Evolutionary conservation across 306 rosid species (phyloP), one percentile per base, ranked within the genome.

Genomic region (Arachis stenosperma): DNA sequence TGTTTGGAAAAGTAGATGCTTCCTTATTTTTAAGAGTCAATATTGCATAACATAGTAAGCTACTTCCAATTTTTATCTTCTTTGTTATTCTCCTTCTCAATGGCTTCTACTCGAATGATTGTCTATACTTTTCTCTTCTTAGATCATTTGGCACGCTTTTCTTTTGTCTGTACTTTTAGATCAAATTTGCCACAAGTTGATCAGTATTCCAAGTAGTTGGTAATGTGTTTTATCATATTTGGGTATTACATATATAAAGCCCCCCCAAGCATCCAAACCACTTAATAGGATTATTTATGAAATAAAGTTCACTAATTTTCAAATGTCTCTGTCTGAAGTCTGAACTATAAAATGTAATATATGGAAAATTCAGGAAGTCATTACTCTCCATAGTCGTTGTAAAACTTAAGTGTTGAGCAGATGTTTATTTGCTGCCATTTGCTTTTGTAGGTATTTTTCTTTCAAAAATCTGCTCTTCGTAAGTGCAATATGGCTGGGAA

Each of bases 401-500:
- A 48, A 67, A 78, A 17, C 13, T 72, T 64, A 8, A 8, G 10
- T 58, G 69, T 29, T 61, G 15, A 8, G 5, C 40, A 65, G 60
- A 64, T 79, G 61, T 51, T 84, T 39, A 79, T 69, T 56, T 66
- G 52, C 46, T 73, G 12, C 53, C 60, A 67, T 68, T 22, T 30
- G 13, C 74, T 62, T 63, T 56, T 87, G 67, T 77, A 95, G 99
- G 99, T 95, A 54, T 95, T 95, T 84, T 78, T 83, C 9, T 95
- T 95, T 78, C 99, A 95, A 83, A 95, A 95, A 61, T 90, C 98
- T 62, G 98, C 99, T 27, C 97, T 95, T 74, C 88, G 88, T 84
- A 90, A 91, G 96, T 95, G 99, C 83, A 95, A 91, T 78, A 95
- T 95, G 99, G 98, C 97, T 79, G 99, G 99, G 80, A 95, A 95